Percentiles rank a stretch among this genome's conserved stretches.
Conservation (phyloP, 129 eudicot genomes). For the Lonicera japonica region DNA sequence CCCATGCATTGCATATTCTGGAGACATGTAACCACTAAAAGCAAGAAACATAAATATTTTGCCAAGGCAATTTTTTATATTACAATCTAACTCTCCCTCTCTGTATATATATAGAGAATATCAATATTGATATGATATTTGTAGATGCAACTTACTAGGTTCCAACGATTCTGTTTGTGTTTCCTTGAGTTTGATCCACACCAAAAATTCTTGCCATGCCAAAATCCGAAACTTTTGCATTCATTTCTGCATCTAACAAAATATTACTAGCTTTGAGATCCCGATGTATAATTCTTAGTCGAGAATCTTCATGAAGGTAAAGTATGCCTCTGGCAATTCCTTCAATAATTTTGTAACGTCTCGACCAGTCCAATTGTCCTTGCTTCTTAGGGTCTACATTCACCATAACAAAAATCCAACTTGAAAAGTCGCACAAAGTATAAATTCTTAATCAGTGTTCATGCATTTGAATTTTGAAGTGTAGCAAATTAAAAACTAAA, state of each 20-base stretch:
- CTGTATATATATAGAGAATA: too few species aligned
- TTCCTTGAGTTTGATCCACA: conserved; percentile 6
- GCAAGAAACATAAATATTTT: not conserved
- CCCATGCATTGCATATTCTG: conserved; percentile 46
- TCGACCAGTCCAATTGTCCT: conserved; percentile 20
- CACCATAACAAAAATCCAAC: not conserved
- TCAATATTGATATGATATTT: too few species aligned
- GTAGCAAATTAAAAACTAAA: not conserved
- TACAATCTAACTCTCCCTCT: too few species aligned
- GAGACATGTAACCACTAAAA: conserved; percentile 58
- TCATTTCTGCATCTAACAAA: conserved; percentile 13
- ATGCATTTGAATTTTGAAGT: not conserved
- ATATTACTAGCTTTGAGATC: conserved; percentile 4
- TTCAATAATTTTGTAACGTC: conserved; percentile 23
- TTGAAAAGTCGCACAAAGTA: not conserved
- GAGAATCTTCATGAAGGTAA: conserved; percentile 28
- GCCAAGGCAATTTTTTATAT: too few species aligned
- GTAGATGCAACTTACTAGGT: conserved; percentile 19
- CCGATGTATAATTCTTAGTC: conserved; percentile 16
- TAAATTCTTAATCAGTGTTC: too few species aligned
- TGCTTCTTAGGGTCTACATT: conserved; percentile 15
- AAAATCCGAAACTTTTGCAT: conserved; percentile 27
- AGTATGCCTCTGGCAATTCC: conserved; percentile 23
- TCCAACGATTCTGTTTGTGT: conserved; percentile 19
- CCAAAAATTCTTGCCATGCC: conserved; percentile 22